Base-by-base conservation (phyloP, 192 early-diverging fungal genomes). In the Coemansia sp. region DNA sequence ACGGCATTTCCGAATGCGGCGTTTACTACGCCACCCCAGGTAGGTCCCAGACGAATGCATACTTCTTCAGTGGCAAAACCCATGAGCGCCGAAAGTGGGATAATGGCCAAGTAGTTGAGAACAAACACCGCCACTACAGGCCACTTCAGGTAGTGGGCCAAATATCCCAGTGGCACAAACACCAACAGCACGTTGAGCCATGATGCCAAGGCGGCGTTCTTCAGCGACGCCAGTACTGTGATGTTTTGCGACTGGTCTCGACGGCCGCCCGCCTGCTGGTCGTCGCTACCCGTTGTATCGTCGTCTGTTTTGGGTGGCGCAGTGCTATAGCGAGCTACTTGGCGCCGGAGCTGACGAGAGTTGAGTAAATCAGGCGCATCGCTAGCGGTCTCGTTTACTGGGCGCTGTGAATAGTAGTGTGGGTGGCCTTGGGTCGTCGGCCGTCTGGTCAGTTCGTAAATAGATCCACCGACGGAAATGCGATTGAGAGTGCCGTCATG, bases 31-130 rank as follows among this genome's bases (percentile, higher is more conserved):
- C 86, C 89, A 46, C 88, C 90, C 67, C 90, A 83, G 1, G 85
- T 89, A 64, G 93, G 80, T n/a, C 88, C 88, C 31, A 89, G 83
- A 40, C 91, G 80, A 12, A 90, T 49, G 29, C 89, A 79, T 27
- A 95, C 73, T 61, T 98, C 93, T 66, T 98, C 96, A 6, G 95
- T 98, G 3, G 89, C 88, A 75, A 93, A 90, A 18, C 92, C 94
- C 41, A 98, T 87, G 62, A 98, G 83, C 80, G 93, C 92, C 10
- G 95, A 96, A 43, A 97, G 84, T 10, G 94, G 94, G 27, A 98
- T 83, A 68, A 97, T 93, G 27, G 94, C 94, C 50, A 94, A 69
- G 53, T 96, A 95, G 80, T 97, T 97, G 58, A 95, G 76, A 40
- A 90, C 58, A 81, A 98, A 98, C 18, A 87, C 77, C 18, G 84